Conservation (phyloP, 257 asterid species). For the Solanum chaucha region DNA sequence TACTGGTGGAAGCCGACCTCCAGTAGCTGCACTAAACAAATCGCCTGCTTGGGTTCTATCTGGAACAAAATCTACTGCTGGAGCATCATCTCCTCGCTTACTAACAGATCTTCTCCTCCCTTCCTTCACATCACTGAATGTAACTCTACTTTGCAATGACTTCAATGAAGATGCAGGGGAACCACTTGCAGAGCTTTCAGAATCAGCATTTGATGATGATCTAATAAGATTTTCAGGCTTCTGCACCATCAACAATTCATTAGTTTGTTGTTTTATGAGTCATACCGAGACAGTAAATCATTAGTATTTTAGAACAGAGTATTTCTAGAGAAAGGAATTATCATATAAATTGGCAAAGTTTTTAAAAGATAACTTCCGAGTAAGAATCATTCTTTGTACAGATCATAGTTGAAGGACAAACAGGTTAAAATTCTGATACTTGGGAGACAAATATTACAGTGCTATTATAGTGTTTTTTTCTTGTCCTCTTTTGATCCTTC, state of each 20-base stretch:
- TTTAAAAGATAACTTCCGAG: neutral
- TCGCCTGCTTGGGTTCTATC: slow-evolving; percentile 55
- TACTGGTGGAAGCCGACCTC: slow-evolving; percentile 49
- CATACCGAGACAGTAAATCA: neutral
- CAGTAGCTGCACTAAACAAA: slow-evolving; percentile 54
- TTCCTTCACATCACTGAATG: slow-evolving; percentile 47
- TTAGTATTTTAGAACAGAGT: neutral
- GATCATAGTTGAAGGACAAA: neutral
- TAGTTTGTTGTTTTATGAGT: neutral
- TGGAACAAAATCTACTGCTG: neutral
- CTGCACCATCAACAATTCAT: slow-evolving; percentile 27
- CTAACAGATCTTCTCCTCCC: slow-evolving; percentile 50
- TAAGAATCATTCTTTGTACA: neutral
- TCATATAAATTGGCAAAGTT: neutral
- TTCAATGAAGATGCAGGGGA: slow-evolving; percentile 63
- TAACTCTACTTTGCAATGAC: slow-evolving; percentile 34
- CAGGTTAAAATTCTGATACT: neutral
- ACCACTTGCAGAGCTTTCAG: slow-evolving; percentile 54
- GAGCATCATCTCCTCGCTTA: slow-evolving; percentile 32
- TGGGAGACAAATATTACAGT: neutral
- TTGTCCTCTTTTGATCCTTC: neutral
- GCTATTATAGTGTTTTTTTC: neutral
- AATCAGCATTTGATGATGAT: slow-evolving; percentile 36
- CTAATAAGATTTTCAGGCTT: slow-evolving; percentile 42
- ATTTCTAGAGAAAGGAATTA: neutral